Evolutionary conservation across 2,329 filamentous ascomycete genomes (phyloP).

Genomic region (Dactylellina cionopaga): DNA sequence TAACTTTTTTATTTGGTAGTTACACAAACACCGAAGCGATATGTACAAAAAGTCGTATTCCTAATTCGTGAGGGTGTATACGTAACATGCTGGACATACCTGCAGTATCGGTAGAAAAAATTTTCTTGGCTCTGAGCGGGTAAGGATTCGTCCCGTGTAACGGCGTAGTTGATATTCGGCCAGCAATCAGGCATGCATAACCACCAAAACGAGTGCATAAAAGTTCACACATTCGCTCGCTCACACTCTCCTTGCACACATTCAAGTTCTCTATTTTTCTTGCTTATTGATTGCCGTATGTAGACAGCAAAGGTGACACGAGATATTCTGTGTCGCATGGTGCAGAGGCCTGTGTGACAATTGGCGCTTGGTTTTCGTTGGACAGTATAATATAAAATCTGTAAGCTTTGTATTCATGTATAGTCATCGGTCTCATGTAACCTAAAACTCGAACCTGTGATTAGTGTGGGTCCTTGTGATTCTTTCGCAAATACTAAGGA

Average conservation of each 20-base stretch:
- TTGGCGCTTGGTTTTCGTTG: constrained; percentile 35
- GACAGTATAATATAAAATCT: constrained; percentile 3
- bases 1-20: constrained; percentile 13
- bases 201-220: constrained; percentile 4
- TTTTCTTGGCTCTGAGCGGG: constrained; percentile 16
- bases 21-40: constrained; percentile 37
- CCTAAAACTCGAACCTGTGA: constrained; percentile 1
- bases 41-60: constrained; percentile 2
- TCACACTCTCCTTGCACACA: not conserved
- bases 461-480: constrained; percentile 8
- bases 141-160: constrained; percentile 32
- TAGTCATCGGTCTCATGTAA: constrained; percentile 33
- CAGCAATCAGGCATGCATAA: no score
- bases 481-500: not conserved
- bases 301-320: constrained; percentile 38
- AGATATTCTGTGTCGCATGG: constrained; percentile 44
- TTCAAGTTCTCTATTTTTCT: constrained; percentile 1
- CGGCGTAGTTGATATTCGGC: constrained; percentile 3
- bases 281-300: not conserved
- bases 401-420: not conserved
- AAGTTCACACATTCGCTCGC: not conserved
- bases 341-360: constrained; percentile 40
- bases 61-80: constrained; percentile 18
- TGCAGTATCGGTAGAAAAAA: not conserved
- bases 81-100: constrained; percentile 28